Conservation (phyloP, 75 land plant genomes). For the Cryptomeria japonica region DNA sequence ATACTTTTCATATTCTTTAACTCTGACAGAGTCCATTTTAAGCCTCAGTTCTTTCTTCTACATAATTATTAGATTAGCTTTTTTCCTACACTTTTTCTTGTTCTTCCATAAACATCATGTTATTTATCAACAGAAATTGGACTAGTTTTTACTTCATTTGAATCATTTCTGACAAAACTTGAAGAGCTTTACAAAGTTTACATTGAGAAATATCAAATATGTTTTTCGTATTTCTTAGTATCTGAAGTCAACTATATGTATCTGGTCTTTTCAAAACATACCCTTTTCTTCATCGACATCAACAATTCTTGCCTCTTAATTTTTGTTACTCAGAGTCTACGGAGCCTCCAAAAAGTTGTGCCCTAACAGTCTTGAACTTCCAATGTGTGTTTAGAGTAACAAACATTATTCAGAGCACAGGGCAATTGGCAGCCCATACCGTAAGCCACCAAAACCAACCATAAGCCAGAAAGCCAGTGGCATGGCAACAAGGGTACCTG, state of each 20-base stretch:
- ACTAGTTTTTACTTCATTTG: too few species aligned
- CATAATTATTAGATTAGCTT: too few species aligned
- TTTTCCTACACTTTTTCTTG: too few species aligned
- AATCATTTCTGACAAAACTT: neutral
- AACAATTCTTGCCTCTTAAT: neutral
- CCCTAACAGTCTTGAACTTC: conserved; percentile 61
- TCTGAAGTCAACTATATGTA: neutral
- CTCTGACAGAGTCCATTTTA: too few species aligned
- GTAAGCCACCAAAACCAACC: conserved; percentile 73
- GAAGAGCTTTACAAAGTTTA: neutral
- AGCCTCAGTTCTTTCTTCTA: too few species aligned
- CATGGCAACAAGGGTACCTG: conserved; percentile 87
- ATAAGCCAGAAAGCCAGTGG: conserved; percentile 63
- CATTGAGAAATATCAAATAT: neutral
- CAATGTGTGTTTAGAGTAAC: conserved; percentile 67
- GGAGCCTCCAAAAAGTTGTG: conserved; percentile 33
- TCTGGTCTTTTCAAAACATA: neutral
- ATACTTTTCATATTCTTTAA: neutral
- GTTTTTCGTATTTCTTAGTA: neutral
- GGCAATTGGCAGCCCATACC: conserved; percentile 77
- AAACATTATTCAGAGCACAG: conserved; percentile 52
- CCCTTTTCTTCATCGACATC: conserved; percentile 2
- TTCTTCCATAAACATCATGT: too few species aligned
- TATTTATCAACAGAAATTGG: too few species aligned
- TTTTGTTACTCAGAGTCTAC: neutral